These are phyloP conservation scores for Picea glauca DNA, from an alignment of 75 land plant species.

Conservation along the genomic window DNA sequence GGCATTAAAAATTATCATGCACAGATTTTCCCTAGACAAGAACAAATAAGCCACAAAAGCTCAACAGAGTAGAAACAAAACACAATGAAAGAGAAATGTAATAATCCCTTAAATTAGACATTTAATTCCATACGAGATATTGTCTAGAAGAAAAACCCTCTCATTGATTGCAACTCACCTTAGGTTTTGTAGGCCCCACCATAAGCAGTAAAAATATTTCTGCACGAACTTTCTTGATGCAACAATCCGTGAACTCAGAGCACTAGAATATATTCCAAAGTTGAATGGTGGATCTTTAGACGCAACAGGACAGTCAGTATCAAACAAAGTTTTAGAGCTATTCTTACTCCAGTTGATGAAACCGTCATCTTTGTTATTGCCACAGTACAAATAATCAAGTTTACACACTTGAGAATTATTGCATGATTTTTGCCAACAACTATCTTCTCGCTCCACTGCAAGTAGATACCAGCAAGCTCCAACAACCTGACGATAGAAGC, in stretches of 20 bases:
- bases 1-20: no score
- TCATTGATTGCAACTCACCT: slow-evolving; percentile 23
- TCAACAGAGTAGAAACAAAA: no score
- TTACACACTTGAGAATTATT: slow-evolving; percentile 8
- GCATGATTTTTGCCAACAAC: slow-evolving; percentile 60
- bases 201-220: slow-evolving; percentile 69
- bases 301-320: no score
- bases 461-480: slow-evolving; percentile 79
- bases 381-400: slow-evolving; percentile 48
- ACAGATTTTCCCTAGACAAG: no score
- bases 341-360: slow-evolving; percentile 1
- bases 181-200: slow-evolving; percentile 76
- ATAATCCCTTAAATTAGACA: no score
- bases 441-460: slow-evolving; percentile 60
- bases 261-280: slow-evolving; percentile 55
- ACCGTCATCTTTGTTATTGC: background rate
- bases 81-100: no score
- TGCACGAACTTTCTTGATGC: slow-evolving; percentile 26
- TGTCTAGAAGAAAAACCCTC: no score
- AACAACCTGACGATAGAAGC: slow-evolving; percentile 31
- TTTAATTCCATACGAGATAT: no score
- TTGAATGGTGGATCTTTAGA: slow-evolving; percentile 14
- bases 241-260: slow-evolving; percentile 36
- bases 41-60: no score
- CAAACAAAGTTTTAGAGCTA: background rate